These are phyloP conservation scores for Urostyla sp. DNA, from an alignment of 73 alveolate genomes.

Conservation along the genomic window DNA sequence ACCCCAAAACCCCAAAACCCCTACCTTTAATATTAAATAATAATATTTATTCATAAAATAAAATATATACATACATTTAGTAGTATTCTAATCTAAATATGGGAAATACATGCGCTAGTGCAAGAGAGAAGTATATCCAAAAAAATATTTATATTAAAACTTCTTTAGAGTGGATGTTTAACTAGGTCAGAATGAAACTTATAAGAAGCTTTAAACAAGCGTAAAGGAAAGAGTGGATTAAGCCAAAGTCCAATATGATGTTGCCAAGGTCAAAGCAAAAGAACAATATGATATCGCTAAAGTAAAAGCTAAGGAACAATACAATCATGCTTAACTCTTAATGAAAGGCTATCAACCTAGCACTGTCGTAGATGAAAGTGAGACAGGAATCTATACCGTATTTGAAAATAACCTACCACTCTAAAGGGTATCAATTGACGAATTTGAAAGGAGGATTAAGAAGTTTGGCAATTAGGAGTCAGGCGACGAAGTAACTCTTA, in stretches of 20 bases:
- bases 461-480: background rate
- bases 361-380: background rate
- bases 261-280: too few species aligned
- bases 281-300: background rate
- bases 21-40: too few species aligned
- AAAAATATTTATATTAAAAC: too few species aligned
- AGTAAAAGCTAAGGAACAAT: conserved; percentile 1
- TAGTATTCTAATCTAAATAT: background rate
- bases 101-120: conserved; percentile 28
- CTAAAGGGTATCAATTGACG: background rate
- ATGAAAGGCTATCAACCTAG: background rate
- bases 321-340: background rate
- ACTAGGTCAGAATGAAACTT: background rate
- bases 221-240: background rate
- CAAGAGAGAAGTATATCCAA: conserved; percentile 33
- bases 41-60: background rate
- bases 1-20: too few species aligned
- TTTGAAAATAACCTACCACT: conserved; percentile 18
- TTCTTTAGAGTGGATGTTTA: too few species aligned
- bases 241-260: conserved; percentile 8
- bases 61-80: too few species aligned
- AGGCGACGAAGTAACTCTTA: background rate
- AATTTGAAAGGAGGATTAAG: conserved; percentile 24
- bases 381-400: background rate
- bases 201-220: background rate